These are phyloP conservation scores for Beauveria brongniartii DNA, from an alignment of 2,329 filamentous ascomycete species.

Conservation along the genomic window DNA sequence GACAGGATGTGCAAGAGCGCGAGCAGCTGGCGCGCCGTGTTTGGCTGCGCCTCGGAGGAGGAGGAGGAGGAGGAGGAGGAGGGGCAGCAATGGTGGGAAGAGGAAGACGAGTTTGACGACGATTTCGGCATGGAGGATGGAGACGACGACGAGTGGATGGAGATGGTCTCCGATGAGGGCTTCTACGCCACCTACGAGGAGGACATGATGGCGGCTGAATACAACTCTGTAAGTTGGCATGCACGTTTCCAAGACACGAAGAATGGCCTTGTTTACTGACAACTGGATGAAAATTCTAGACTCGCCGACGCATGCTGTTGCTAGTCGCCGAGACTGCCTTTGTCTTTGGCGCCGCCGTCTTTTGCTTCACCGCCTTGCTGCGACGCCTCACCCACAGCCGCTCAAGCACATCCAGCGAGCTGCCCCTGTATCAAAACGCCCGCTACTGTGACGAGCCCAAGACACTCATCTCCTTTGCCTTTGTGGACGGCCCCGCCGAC, in stretches of 20 bases:
- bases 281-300: neutral
- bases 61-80: neutral
- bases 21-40: slow-evolving; percentile 5
- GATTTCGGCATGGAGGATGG: neutral
- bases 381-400: slow-evolving; percentile 9
- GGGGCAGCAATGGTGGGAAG: neutral
- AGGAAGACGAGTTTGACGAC: neutral
- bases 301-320: slow-evolving; percentile 1
- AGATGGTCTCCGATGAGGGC: neutral
- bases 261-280: neutral
- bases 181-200: neutral
- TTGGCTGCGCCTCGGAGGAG: neutral
- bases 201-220: neutral
- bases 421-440: slow-evolving; percentile 1
- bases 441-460: slow-evolving; percentile 13
- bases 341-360: slow-evolving; percentile 27
- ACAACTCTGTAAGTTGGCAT: neutral
- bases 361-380: slow-evolving; percentile 15
- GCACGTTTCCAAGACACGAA: neutral
- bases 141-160: neutral
- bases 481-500: neutral
- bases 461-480: slow-evolving; percentile 1
- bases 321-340: slow-evolving; percentile 28
- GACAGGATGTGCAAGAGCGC: slow-evolving; percentile 15
- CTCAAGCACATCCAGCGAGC: neutral